These are phyloP conservation scores for Mentha longifolia DNA, from an alignment of 257 asterid species.

Conservation along the genomic window DNA sequence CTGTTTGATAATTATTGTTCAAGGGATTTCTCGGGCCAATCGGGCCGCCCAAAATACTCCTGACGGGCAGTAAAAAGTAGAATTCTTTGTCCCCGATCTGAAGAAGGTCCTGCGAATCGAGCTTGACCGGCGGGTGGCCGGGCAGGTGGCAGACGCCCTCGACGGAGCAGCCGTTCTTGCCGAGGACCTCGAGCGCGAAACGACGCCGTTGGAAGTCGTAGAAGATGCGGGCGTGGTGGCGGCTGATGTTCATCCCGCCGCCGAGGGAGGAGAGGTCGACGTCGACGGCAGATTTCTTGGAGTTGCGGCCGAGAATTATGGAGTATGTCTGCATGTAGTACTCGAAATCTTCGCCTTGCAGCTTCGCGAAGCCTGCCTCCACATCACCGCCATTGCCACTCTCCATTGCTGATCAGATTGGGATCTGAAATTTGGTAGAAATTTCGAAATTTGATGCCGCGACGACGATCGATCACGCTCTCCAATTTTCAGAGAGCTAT, in stretches of 20 bases:
- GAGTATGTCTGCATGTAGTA: no score
- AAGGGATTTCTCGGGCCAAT: constrained; percentile 71
- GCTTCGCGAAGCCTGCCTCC: constrained; percentile 98
- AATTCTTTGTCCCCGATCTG: constrained; percentile 96
- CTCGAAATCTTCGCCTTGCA: constrained; percentile 95
- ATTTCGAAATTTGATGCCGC: no score
- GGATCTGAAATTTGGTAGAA: background rate
- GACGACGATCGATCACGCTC: no score
- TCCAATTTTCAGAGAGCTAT: no score
- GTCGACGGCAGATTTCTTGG: no score
- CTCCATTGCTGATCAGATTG: constrained; percentile 18
- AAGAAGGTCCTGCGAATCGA: constrained; percentile 91
- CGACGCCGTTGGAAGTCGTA: constrained; percentile 99
- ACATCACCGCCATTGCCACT: constrained; percentile 64
- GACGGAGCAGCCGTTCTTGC: constrained; percentile 90
- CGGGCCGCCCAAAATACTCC: constrained; percentile 87
- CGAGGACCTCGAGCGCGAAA: constrained; percentile 92
- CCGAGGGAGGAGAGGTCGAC: no score
- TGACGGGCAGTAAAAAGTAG: constrained; percentile 74
- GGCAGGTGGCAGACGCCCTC: constrained; percentile 93
- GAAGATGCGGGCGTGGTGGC: no score
- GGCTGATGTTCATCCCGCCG: no score
- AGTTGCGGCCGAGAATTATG: no score
- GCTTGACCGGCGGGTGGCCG: constrained; percentile 81
- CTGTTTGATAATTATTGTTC: constrained; percentile 46